Evolutionary conservation across 179 eudicot genomes (phyloP).

Genomic region (Monotropa hypopitys): DNA sequence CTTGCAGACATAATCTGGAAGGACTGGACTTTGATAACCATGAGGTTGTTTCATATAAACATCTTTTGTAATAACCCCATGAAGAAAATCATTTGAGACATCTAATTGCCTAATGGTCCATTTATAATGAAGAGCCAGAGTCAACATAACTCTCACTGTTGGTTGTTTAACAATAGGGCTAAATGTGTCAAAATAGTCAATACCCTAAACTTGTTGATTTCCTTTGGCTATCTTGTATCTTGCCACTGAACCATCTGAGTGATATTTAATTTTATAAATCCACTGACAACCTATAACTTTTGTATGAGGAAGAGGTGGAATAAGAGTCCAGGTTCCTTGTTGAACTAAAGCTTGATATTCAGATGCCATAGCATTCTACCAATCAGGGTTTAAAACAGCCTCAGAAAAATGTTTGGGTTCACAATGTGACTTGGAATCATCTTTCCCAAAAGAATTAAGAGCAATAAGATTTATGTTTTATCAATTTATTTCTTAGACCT

Average conservation of each 20-base stretch:
- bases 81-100: neutral
- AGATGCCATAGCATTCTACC: no score
- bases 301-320: neutral
- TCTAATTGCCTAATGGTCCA: neutral
- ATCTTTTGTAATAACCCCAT: neutral
- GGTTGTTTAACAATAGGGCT: neutral
- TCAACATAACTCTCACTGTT: neutral
- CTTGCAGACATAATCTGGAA: neutral
- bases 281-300: neutral
- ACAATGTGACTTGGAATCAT: no score
- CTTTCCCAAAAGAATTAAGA: no score
- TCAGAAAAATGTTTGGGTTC: no score
- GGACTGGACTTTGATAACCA: neutral
- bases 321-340: neutral
- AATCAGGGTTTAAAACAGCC: no score
- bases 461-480: no score
- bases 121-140: neutral
- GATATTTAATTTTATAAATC: neutral
- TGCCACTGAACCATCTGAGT: neutral
- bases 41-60: neutral
- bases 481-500: no score
- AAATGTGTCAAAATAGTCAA: neutral
- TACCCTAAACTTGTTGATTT: neutral
- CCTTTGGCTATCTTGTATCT: neutral
- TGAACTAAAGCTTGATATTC: no score